These are phyloP conservation scores for Metschnikowia aberdeeniae DNA, from an alignment of 805 yeast species.

Conservation along the genomic window DNA sequence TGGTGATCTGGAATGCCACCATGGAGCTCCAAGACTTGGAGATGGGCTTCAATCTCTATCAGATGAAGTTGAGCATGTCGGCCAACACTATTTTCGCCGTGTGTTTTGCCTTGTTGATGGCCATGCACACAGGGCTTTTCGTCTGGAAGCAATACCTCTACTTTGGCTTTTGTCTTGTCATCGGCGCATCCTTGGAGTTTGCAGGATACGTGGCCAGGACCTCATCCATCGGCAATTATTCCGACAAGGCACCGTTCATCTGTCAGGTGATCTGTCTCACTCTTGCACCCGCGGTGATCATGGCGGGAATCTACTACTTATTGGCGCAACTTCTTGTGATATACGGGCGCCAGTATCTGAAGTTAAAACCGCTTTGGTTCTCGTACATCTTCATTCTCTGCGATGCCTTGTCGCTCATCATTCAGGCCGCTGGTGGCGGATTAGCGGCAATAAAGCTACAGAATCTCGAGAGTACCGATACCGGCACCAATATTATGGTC, in stretches of 20 bases:
- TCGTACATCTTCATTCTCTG: slow-evolving; percentile 61
- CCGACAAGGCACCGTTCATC: slow-evolving; percentile 39
- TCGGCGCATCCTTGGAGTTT: slow-evolving; percentile 58
- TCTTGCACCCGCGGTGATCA: slow-evolving; percentile 75
- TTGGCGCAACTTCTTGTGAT: slow-evolving; percentile 64
- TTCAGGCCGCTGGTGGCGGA: slow-evolving; percentile 33
- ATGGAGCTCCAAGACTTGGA: slow-evolving; percentile 20
- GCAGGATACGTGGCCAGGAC: slow-evolving; percentile 66
- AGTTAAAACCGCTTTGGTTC: slow-evolving; percentile 53
- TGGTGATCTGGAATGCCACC: slow-evolving; percentile 18
- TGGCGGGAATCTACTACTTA: slow-evolving; percentile 78
- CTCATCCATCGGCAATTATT: slow-evolving; percentile 32
- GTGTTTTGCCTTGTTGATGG: slow-evolving; percentile 14
- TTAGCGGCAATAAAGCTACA: slow-evolving; percentile 21
- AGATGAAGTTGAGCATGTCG: slow-evolving; percentile 12
- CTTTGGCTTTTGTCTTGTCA: slow-evolving; percentile 55
- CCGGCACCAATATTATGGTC: slow-evolving; percentile 68
- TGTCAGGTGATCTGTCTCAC: slow-evolving; percentile 68
- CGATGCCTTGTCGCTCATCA: slow-evolving; percentile 51
- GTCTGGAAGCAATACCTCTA: slow-evolving; percentile 55
- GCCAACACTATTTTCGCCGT: slow-evolving; percentile 15
- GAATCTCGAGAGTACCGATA: slow-evolving; percentile 23
- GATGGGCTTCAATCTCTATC: slow-evolving; percentile 19
- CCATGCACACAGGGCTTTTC: slow-evolving; percentile 25
- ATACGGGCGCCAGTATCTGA: slow-evolving; percentile 44